Conservation (phyloP, 495 filamentous ascomycete species). For the Glonium stellatum region DNA sequence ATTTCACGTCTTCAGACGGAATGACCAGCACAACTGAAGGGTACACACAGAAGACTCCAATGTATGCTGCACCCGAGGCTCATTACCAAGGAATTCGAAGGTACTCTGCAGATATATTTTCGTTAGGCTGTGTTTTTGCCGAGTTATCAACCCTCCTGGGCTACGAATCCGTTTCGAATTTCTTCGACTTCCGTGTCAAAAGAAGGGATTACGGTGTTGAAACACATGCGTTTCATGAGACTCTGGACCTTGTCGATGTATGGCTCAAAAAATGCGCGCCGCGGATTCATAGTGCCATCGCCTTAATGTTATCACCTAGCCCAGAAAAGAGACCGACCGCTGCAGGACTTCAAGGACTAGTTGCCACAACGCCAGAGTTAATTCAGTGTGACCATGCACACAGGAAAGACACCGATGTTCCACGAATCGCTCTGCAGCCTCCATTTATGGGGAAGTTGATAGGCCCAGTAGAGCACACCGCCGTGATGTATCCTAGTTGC, state of each 20-base stretch:
- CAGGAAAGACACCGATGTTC: too few species aligned
- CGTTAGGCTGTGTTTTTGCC: neutral
- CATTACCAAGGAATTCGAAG: neutral
- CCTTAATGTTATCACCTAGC: too few species aligned
- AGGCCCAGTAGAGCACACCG: too few species aligned
- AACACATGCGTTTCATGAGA: neutral
- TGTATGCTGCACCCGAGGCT: neutral
- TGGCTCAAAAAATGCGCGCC: too few species aligned
- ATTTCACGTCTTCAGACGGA: neutral
- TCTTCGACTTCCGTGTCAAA: slow-evolving; percentile 1
- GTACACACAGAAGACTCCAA: slow-evolving; percentile 1
- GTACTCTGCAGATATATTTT: neutral
- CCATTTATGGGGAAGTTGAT: too few species aligned
- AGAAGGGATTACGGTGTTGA: neutral
- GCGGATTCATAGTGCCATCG: too few species aligned
- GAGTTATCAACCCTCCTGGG: neutral
- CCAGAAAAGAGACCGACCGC: too few species aligned
- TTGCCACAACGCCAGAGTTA: too few species aligned
- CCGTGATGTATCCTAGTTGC: too few species aligned
- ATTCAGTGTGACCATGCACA: too few species aligned
- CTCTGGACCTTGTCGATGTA: neutral
- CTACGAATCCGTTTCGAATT: neutral
- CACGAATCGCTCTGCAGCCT: too few species aligned
- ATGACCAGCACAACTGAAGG: slow-evolving; percentile 1
- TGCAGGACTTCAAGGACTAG: too few species aligned